Percentiles rank a stretch among this genome's conserved stretches.
These are phyloP conservation scores for Capronia coronata DNA, from an alignment of 2,329 filamentous ascomycete genomes.

Conservation along the genomic window DNA sequence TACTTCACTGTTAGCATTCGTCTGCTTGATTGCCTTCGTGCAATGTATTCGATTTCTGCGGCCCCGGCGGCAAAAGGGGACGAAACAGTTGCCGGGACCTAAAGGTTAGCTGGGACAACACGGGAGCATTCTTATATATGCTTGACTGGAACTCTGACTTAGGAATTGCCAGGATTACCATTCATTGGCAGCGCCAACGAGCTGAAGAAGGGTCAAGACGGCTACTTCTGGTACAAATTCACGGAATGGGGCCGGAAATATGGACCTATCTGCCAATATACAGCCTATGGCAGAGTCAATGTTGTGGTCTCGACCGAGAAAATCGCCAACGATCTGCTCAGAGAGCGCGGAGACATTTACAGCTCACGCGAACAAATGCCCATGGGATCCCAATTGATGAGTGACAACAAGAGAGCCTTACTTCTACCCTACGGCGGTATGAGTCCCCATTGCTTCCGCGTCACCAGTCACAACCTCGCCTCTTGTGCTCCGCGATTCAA, in stretches of 20 bases:
- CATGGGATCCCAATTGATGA: slow-evolving; percentile 34
- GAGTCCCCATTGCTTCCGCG: background rate
- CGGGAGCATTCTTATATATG: no score
- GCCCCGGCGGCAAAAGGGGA: no score
- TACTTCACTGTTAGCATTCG: no score
- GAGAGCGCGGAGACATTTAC: slow-evolving; percentile 38
- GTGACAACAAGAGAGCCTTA: slow-evolving; percentile 29
- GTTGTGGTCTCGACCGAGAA: slow-evolving; percentile 37
- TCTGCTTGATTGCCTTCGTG: no score
- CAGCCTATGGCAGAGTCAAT: slow-evolving; percentile 38
- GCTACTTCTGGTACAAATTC: slow-evolving; percentile 42
- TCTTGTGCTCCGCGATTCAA: no score
- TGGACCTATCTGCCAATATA: slow-evolving; percentile 41
- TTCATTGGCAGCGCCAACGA: no score
- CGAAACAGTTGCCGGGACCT: no score
- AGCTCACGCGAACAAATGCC: slow-evolving; percentile 35
- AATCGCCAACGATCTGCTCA: slow-evolving; percentile 40
- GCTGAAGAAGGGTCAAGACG: no score
- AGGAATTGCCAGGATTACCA: no score
- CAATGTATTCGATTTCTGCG: no score
- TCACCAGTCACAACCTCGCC: slow-evolving; percentile 1
- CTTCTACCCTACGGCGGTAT: slow-evolving; percentile 31
- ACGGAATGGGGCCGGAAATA: slow-evolving; percentile 34
- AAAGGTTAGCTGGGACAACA: no score
- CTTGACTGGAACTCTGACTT: no score